A percentile compares a stretch with the other conserved stretches of the same genome.
These are phyloP conservation scores for Ustulina deusta DNA, from an alignment of 2,329 filamentous ascomycete genomes.

Conservation along the genomic window DNA sequence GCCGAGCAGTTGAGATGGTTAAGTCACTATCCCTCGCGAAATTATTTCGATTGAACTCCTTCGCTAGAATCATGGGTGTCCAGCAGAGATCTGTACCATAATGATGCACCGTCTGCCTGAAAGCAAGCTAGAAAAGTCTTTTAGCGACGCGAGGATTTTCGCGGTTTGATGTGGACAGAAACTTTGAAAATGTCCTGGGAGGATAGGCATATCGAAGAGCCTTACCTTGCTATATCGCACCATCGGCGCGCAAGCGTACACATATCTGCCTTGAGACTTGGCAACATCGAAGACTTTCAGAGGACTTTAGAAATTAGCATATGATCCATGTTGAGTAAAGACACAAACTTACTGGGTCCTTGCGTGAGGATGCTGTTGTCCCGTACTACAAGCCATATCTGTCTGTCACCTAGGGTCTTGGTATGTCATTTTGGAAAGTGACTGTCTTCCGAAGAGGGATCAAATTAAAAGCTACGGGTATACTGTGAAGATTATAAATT, in stretches of 20 bases:
- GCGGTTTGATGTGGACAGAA: background rate
- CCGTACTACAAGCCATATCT: slow-evolving; percentile 41
- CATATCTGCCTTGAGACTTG: slow-evolving; percentile 54
- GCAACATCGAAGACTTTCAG: slow-evolving; percentile 59
- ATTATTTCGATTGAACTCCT: slow-evolving; percentile 73
- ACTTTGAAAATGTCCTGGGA: background rate
- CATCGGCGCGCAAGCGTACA: slow-evolving; percentile 62
- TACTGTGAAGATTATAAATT: background rate
- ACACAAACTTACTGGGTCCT: slow-evolving; percentile 44
- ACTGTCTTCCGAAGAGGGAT: background rate
- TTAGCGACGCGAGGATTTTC: slow-evolving; percentile 5
- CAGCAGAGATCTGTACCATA: slow-evolving; percentile 76
- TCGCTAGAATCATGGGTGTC: slow-evolving; percentile 79
- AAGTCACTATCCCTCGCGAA: slow-evolving; percentile 73
- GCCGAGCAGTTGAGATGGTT: slow-evolving; percentile 64
- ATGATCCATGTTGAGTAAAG: background rate
- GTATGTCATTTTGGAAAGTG: slow-evolving; percentile 16
- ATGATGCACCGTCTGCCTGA: slow-evolving; percentile 73
- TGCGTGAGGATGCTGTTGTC: slow-evolving; percentile 38
- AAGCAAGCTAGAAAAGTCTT: slow-evolving; percentile 62
- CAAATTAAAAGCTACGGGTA: background rate
- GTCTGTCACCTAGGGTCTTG: slow-evolving; percentile 26
- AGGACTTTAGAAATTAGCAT: slow-evolving; percentile 50
- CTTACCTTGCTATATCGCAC: slow-evolving; percentile 50
- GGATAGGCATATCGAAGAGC: background rate